Evolutionary conservation across 2,329 filamentous ascomycete genomes (phyloP).

Genomic region (Neonectria faginata): DNA sequence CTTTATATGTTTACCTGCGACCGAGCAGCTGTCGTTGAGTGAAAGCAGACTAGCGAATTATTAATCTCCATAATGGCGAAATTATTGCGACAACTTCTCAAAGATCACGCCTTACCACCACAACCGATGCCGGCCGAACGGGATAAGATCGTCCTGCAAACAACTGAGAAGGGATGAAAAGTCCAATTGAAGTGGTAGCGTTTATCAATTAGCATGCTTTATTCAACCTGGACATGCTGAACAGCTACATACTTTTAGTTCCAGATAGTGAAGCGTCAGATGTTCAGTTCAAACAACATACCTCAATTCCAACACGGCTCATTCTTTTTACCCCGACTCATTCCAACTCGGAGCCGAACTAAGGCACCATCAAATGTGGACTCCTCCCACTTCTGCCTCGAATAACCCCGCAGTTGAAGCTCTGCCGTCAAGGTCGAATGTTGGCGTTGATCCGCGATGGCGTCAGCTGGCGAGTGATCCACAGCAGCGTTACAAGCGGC

Average conservation of each 20-base stretch:
- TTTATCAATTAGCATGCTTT: neutral
- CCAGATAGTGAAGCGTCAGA: neutral
- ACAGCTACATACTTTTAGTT: neutral
- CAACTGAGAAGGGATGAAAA: constrained; percentile 5
- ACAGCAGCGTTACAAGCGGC: constrained; percentile 31
- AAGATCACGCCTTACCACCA: constrained; percentile 43
- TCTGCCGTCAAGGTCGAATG: constrained; percentile 3
- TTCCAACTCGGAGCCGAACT: constrained; percentile 6
- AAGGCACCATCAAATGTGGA: neutral
- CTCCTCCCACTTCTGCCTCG: neutral
- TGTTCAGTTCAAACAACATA: neutral
- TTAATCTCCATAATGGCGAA: constrained; percentile 44
- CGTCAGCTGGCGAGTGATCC: constrained; percentile 35
- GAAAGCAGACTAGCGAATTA: constrained; percentile 30
- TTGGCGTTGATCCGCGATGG: constrained; percentile 31
- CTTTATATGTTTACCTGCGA: constrained; percentile 27
- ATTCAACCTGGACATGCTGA: neutral
- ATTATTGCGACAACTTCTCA: constrained; percentile 42
- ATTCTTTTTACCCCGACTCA: neutral
- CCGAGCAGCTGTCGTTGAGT: constrained; percentile 10
- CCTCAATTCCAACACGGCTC: too few relatives aligned
- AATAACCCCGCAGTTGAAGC: constrained; percentile 22
- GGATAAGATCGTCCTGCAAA: constrained; percentile 14
- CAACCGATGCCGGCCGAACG: constrained; percentile 40
- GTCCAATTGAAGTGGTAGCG: constrained; percentile 1